phyloP scores from a whole-genome alignment of 2,329 filamentous ascomycete species.

The Fusarium guadeloupense region DNA sequence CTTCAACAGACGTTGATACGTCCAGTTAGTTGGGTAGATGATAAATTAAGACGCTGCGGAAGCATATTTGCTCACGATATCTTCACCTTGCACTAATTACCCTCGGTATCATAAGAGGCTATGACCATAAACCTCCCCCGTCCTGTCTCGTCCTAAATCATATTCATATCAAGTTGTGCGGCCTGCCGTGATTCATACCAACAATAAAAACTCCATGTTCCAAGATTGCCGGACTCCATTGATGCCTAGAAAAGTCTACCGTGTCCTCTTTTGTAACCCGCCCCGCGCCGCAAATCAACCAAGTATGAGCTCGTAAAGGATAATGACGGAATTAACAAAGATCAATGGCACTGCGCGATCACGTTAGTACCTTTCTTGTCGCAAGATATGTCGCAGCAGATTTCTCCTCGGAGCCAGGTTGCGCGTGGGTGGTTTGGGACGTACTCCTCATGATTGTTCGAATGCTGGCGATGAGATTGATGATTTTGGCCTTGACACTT shows the following conservation, averaged over 20 bases:
- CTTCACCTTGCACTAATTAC: background rate
- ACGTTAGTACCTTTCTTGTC: slow-evolving; percentile 15
- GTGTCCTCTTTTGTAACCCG: slow-evolving; percentile 28
- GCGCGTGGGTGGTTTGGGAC: slow-evolving; percentile 10
- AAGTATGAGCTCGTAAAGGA: slow-evolving; percentile 81
- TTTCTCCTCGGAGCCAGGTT: background rate
- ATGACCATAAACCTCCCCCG: background rate
- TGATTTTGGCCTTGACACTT: slow-evolving; percentile 85
- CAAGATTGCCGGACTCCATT: slow-evolving; percentile 35
- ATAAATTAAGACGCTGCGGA: slow-evolving; percentile 13
- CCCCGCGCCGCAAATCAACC: slow-evolving; percentile 59
- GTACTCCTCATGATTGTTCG: slow-evolving; percentile 91
- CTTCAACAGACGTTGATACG: slow-evolving; percentile 1
- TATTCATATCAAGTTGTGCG: slow-evolving; percentile 9
- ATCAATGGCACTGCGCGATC: slow-evolving; percentile 77
- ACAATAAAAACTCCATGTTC: slow-evolving; percentile 30
- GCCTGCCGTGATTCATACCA: slow-evolving; percentile 18
- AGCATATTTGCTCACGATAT: slow-evolving; percentile 3
- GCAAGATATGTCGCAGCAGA: background rate
- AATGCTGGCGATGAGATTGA: slow-evolving; percentile 90
- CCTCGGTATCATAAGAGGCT: background rate
- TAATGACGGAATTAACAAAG: slow-evolving; percentile 82
- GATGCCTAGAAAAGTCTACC: slow-evolving; percentile 30
- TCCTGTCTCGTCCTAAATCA: background rate
- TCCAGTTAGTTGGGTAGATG: slow-evolving; percentile 14